Percentiles rank a stretch among this genome's conserved stretches.
Conservation (phyloP, 768 basidiomycete species). For the Serendipita indica region DNA sequence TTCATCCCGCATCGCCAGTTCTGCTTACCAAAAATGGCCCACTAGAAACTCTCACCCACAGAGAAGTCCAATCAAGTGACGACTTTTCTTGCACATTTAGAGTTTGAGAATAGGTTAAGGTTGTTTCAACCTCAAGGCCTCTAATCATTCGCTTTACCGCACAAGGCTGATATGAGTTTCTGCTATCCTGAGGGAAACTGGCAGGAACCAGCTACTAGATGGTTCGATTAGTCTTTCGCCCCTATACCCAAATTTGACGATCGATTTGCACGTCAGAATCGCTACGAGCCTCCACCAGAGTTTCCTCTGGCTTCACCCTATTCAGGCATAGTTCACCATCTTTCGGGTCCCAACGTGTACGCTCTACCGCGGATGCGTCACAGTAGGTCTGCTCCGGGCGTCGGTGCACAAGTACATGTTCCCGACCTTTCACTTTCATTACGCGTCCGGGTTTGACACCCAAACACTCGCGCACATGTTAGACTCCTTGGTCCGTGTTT, state of each 20-base stretch:
- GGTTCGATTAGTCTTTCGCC: constrained; percentile 94
- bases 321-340: constrained; percentile 83
- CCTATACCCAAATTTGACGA: constrained; percentile 92
- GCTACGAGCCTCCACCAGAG: constrained; percentile 92
- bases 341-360: constrained; percentile 78
- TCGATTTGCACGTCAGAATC: constrained; percentile 95
- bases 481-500: constrained; percentile 80
- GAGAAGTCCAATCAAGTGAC: constrained; percentile 35
- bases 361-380: constrained; percentile 67
- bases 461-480: constrained; percentile 70
- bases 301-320: constrained; percentile 91
- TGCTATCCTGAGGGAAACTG: constrained; percentile 73
- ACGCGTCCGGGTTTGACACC: constrained; percentile 52
- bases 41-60: constrained; percentile 55
- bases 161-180: constrained; percentile 43
- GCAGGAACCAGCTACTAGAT: constrained; percentile 88
- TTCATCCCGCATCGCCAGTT: constrained; percentile 61
- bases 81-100: constrained; percentile 47
- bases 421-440: constrained; percentile 62
- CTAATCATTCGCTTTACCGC: constrained; percentile 78
- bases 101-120: constrained; percentile 74
- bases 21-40: constrained; percentile 63
- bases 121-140: constrained; percentile 78
- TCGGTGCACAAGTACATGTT: constrained; percentile 51
- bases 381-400: constrained; percentile 60